Conservation (phyloP, 2,329 filamentous ascomycete genomes). For the Rhinocladiella similis region DNA sequence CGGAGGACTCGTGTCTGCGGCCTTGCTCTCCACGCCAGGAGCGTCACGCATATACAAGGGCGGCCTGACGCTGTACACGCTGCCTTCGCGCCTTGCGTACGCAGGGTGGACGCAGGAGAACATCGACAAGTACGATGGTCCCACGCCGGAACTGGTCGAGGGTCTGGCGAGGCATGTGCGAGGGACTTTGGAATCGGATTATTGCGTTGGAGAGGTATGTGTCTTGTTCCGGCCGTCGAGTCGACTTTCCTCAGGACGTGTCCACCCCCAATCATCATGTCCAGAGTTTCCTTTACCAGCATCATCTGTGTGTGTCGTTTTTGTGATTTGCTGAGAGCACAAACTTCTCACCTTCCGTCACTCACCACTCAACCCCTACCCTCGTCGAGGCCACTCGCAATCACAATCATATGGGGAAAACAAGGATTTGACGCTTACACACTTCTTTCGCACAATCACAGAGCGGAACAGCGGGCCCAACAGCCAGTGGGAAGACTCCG, state of each 20-base stretch:
- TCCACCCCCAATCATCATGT: too few relatives aligned
- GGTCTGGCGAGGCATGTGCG: conserved; percentile 58
- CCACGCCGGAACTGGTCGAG: conserved; percentile 58
- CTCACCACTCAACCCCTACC: too few relatives aligned
- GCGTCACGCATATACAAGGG: conserved; percentile 61
- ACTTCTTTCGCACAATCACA: conserved; percentile 31
- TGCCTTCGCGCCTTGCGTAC: conserved; percentile 58
- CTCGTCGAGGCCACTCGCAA: too few relatives aligned
- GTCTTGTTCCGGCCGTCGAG: conserved; percentile 19
- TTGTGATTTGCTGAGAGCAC: too few relatives aligned
- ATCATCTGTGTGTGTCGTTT: too few relatives aligned
- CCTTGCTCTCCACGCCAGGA: conserved; percentile 59
- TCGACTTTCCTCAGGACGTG: too few relatives aligned
- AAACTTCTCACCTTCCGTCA: too few relatives aligned
- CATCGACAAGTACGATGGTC: conserved; percentile 57
- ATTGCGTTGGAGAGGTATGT: conserved; percentile 34
- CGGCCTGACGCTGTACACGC: conserved; percentile 64
- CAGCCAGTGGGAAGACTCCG: conserved; percentile 51
- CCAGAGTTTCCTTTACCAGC: too few relatives aligned
- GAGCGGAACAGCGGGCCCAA: conserved; percentile 65
- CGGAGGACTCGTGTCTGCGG: conserved; percentile 61
- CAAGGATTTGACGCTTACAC: too few relatives aligned
- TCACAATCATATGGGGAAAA: too few relatives aligned
- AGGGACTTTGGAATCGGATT: conserved; percentile 56
- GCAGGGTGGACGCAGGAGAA: conserved; percentile 61